Base-by-base conservation (phyloP, 768 basidiomycete species). In the Tulasnella calospora region DNA sequence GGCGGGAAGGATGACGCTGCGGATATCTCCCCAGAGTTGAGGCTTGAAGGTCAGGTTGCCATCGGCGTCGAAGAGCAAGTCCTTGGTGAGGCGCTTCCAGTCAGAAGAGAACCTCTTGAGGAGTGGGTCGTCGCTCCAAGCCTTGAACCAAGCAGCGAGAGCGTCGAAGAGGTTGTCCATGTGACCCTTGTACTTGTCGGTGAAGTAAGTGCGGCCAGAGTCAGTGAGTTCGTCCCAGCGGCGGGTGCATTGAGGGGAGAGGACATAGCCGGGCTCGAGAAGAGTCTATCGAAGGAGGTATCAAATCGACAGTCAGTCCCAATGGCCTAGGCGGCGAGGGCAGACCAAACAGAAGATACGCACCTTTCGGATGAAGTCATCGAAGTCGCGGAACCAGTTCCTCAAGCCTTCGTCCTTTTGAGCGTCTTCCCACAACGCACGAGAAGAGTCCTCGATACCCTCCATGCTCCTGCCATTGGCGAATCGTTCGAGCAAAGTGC, bases 11-110 rank as follows among this genome's bases (percentile, higher is more conserved):
- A 98, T 94, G 76, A 94, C 91, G 47, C 88, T 88, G 47, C 95
- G 87, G 69, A 98, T 89, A 83, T 99, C 96, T 81, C 89, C 89
- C 96, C 96, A 94, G 2, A 99, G 86, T 21, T 78, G 89, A 3
- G 91, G 89, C 87, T 98, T 98, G 89, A 95, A 98, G 83, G 90
- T 90, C 78, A 98, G 87, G 79, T 89, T 89, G 10, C 96, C 96
- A 80, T 96, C 93, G 69, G 84, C 86, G 81, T 93, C 89, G 80
- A 95, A 94, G 17, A 98, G 86, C n/a, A 99, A 82, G 81, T 97
- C 93, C 80, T 88, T 90, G 47, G 94, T 94, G 33, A 97, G 86
- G 10, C 92, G 87, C 0, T 89, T 90, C 91, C 91, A 93, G 83
- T 96, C 94, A 77, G 93, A 88, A 35, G 93, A 94, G 82, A 98